Percentiles rank a stretch among this genome's conserved stretches.
Evolutionary conservation across 2,329 filamentous ascomycete genomes (phyloP).

Genomic region (Lachnellula arida): DNA sequence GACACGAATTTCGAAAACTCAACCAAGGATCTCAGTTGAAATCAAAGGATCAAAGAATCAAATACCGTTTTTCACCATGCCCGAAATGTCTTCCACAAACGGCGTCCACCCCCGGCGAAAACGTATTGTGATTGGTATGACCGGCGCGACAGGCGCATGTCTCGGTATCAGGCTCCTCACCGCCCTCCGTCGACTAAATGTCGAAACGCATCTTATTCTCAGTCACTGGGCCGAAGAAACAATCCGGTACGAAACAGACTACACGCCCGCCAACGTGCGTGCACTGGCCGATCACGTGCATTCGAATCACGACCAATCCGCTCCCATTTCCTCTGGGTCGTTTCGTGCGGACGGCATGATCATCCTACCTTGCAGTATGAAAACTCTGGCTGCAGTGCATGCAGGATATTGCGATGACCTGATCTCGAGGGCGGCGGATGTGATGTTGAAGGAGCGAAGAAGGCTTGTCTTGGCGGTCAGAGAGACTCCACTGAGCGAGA

Average conservation of each 20-base stretch:
- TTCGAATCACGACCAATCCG: constrained; percentile 40
- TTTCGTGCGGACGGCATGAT: constrained; percentile 45
- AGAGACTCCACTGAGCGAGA: constrained; percentile 43
- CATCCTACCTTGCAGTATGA: constrained; percentile 44
- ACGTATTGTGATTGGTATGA: constrained; percentile 44
- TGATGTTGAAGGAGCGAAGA: constrained; percentile 42
- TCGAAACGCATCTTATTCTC: constrained; percentile 46
- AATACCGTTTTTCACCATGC: no score
- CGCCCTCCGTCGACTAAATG: constrained; percentile 37
- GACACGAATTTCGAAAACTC: no score
- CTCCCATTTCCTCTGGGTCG: constrained; percentile 41
- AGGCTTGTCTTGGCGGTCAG: constrained; percentile 37
- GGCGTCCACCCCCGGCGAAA: constrained; percentile 10
- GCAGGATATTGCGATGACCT: constrained; percentile 41
- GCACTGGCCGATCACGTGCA: constrained; percentile 38
- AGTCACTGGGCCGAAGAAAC: constrained; percentile 46
- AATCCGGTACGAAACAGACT: constrained; percentile 43
- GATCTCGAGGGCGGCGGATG: constrained; percentile 42
- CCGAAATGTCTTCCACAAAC: no score
- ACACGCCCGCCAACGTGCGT: constrained; percentile 34
- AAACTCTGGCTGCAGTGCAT: constrained; percentile 41
- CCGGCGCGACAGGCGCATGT: constrained; percentile 44
- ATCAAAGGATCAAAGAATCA: no score
- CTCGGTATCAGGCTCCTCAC: constrained; percentile 40
- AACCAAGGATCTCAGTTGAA: no score